A percentile compares a stretch with the other conserved stretches of the same genome.
phyloP scores from a whole-genome alignment of 164 flowering plant genomes.

The Saururus chinensis region DNA sequence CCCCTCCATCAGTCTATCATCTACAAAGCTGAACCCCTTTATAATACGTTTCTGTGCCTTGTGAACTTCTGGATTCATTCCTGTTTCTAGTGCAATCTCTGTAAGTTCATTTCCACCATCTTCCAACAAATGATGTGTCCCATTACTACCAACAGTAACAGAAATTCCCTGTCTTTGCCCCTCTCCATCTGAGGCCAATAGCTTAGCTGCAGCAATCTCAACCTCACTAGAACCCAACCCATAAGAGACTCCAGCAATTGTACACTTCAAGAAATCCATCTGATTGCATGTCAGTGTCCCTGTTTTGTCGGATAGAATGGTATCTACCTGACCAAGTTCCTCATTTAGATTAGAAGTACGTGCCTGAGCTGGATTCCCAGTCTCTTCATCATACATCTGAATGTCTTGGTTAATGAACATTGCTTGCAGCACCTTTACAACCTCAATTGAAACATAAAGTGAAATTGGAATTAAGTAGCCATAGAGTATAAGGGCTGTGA shows the following conservation, averaged over 20 bases:
- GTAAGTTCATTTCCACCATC: constrained; percentile 28
- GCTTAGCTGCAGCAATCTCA: constrained; percentile 54
- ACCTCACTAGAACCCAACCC: constrained; percentile 68
- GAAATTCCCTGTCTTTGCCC: constrained; percentile 8
- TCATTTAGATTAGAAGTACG: constrained; percentile 86
- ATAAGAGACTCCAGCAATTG: constrained; percentile 65
- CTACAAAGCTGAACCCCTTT: constrained; percentile 66
- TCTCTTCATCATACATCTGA: constrained; percentile 69
- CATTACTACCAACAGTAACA: constrained; percentile 3
- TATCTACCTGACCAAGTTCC: constrained; percentile 85
- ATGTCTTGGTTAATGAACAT: constrained; percentile 61
- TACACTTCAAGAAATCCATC: constrained; percentile 83
- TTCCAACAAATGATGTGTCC: constrained; percentile 12
- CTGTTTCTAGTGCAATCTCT: constrained; percentile 66
- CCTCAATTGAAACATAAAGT: constrained; percentile 72
- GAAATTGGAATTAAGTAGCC: constrained; percentile 76
- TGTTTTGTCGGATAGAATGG: constrained; percentile 81
- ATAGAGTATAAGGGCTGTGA: constrained; percentile 68
- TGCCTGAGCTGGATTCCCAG: constrained; percentile 64
- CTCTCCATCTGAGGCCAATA: constrained; percentile 16
- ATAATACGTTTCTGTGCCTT: constrained; percentile 24
- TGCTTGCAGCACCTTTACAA: constrained; percentile 79
- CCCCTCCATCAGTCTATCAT: constrained; percentile 60
- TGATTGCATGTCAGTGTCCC: constrained; percentile 88
- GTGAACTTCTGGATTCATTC: constrained; percentile 25